Conservation (phyloP, 768 basidiomycete species). For the Psilocybe tampanensis region DNA sequence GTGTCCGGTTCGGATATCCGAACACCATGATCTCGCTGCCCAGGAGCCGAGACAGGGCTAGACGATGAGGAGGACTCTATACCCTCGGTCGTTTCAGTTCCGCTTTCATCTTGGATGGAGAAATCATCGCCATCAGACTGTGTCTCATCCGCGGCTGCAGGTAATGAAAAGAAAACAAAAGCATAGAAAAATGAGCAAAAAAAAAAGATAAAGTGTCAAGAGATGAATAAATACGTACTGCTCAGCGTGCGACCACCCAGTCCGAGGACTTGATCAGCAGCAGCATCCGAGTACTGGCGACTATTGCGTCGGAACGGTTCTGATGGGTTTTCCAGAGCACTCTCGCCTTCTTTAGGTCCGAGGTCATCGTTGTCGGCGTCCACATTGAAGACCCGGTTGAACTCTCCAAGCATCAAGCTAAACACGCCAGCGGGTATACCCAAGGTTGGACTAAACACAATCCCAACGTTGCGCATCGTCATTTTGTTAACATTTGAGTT, state of each 20-base stretch:
- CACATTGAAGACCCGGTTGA: conserved; percentile 92
- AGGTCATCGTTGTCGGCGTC: conserved; percentile 43
- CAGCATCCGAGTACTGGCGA: conserved; percentile 79
- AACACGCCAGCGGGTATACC: conserved; percentile 98
- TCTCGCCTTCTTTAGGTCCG: conserved; percentile 28
- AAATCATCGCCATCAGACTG: conserved; percentile 73
- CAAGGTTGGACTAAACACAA: conserved; percentile 96
- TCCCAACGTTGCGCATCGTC: conserved; percentile 98
- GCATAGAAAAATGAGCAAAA: neutral
- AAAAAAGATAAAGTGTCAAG: conserved; percentile 8
- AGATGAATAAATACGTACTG: conserved; percentile 47
- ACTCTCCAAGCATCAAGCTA: conserved; percentile 91
- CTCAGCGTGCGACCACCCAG: conserved; percentile 68
- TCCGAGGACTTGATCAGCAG: conserved; percentile 83
- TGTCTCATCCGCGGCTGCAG: conserved; percentile 56
- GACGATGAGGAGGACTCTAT: conserved; percentile 50
- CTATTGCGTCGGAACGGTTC: conserved; percentile 74
- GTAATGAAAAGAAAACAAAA: conserved; percentile 20
- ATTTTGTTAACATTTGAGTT: conserved; percentile 93
- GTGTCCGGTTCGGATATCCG: conserved; percentile 44
- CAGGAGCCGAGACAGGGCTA: conserved; percentile 35
- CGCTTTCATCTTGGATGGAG: conserved; percentile 73
- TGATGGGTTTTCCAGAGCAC: conserved; percentile 30
- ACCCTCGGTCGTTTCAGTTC: conserved; percentile 68
- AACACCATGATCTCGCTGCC: conserved; percentile 28